Percentiles rank a stretch among this genome's conserved stretches.
Conservation (phyloP, 2,329 filamentous ascomycete genomes). For the Trichoderma pleuroti region DNA sequence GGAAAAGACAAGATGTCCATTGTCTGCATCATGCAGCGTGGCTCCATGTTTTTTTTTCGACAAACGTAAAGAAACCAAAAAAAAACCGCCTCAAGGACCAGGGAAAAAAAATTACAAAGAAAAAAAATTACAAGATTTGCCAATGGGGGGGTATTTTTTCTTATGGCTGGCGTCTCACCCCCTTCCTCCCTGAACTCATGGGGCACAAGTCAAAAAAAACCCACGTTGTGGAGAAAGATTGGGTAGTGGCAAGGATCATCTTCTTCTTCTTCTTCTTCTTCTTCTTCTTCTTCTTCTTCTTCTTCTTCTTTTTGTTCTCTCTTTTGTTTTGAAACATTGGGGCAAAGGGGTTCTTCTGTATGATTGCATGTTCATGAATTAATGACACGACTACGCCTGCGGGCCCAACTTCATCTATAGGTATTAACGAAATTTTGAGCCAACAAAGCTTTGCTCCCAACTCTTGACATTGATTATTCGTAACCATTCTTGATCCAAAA, state of each 20-base stretch:
- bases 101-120: no score
- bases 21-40: background rate
- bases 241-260: constrained; percentile 10
- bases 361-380: constrained; percentile 41
- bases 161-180: constrained; percentile 9
- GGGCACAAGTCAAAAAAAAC: background rate
- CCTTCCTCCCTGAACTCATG: constrained; percentile 4
- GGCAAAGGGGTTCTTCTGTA: constrained; percentile 27
- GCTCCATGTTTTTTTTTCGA: background rate
- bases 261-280: background rate
- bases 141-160: constrained; percentile 3
- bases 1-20: background rate
- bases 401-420: constrained; percentile 17
- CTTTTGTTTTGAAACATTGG: constrained; percentile 24
- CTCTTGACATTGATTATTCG: background rate
- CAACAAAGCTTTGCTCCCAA: background rate
- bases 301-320: constrained; percentile 18
- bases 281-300: background rate
- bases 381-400: constrained; percentile 31
- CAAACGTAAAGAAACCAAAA: background rate
- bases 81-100: background rate
- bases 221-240: background rate
- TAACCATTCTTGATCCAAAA: background rate
- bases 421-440: constrained; percentile 11
- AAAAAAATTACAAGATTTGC: constrained; percentile 2